phyloP scores from a whole-genome alignment of 768 basidiomycete species.

The Rhodocollybia butyracea region DNA sequence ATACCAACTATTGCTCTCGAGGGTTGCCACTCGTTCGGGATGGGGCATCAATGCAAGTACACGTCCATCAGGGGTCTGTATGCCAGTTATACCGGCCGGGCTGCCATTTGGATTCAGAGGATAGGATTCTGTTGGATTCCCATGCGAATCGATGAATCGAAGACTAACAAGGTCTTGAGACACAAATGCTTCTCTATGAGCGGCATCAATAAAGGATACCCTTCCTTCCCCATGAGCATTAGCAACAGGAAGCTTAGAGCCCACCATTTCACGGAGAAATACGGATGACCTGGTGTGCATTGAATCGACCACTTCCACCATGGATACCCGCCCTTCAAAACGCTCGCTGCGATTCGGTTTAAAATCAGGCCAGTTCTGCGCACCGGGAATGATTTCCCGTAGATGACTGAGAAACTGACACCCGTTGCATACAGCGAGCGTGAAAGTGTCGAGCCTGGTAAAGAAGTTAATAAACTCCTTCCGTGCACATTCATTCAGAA shows the following conservation, averaged over 20 bases:
- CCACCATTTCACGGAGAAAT: conserved; percentile 47
- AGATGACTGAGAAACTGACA: conserved; percentile 96
- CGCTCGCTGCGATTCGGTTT: conserved; percentile 84
- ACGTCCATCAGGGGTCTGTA: conserved; percentile 85
- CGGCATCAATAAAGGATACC: conserved; percentile 48
- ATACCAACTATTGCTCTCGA: conserved; percentile 93
- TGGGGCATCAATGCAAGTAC: conserved; percentile 97
- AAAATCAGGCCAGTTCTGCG: conserved; percentile 85
- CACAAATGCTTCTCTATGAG: conserved; percentile 33
- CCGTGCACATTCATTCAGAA: conserved; percentile 76
- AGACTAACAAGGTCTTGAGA: conserved; percentile 59
- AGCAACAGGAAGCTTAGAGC: conserved; percentile 70
- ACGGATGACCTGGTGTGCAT: conserved; percentile 53
- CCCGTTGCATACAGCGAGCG: conserved; percentile 95
- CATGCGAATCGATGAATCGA: conserved; percentile 77
- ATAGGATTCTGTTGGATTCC: conserved; percentile 65
- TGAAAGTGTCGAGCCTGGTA: conserved; percentile 74
- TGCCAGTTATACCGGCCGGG: conserved; percentile 81
- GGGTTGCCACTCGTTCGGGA: conserved; percentile 79
- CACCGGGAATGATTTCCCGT: conserved; percentile 84
- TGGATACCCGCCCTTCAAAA: conserved; percentile 84
- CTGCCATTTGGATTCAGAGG: conserved; percentile 88
- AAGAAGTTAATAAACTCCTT: conserved; percentile 83
- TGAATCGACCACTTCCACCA: conserved; percentile 72
- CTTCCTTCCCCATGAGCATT: conserved; percentile 95